Evolutionary conservation across 306 rosid genomes (phyloP), one percentile per base, ranked within the genome.

Genomic region (Cicer judaicum): DNA sequence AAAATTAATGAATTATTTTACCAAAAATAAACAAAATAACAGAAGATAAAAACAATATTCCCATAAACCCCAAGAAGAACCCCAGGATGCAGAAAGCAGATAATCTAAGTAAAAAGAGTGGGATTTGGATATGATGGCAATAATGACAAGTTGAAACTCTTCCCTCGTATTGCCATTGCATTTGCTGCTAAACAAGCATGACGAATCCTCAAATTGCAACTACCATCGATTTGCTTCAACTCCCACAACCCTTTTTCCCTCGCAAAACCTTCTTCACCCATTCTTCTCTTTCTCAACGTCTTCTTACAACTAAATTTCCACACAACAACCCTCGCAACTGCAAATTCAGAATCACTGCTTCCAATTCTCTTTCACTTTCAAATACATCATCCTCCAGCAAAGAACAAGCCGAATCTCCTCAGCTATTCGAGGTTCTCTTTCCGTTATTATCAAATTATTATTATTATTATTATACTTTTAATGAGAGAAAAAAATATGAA

Each of bases 381-480:
- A 38, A 74, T 64, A 7, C 64, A 5, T 65, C 70, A 2, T 16
- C 80, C 40, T 13, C 79, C 47, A 79, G 64, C 68, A 84, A 86
- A 64, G 89, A 85, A 78, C 89, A 89, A 71, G 73, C 81, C 6
- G 88, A 91, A 54, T 91, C 96, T n/a, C 52, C 80, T 83, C 88
- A 84, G 86, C 83, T 89, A 52, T 91, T 93, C 71, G 84, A 93
- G 98, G 98, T 93, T 85, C 7, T 42, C 9, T 47, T 57, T 36
- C 65, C 2, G 36, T 29, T 29, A 29, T 29, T 29, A 29, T 29
- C 36, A 29, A 29, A 29, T 29, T 29, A 29, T 29, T 29, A 4
- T n/a, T n/a, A n/a, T 57, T 38, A 2, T 4, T 7, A 10, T 63
- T 63, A 39, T 24, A 46, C 16, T 24, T 47, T 29, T 50, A 43